phyloP scores from a whole-genome alignment of 805 yeast species.

The Hanseniaspora guilliermondii region DNA sequence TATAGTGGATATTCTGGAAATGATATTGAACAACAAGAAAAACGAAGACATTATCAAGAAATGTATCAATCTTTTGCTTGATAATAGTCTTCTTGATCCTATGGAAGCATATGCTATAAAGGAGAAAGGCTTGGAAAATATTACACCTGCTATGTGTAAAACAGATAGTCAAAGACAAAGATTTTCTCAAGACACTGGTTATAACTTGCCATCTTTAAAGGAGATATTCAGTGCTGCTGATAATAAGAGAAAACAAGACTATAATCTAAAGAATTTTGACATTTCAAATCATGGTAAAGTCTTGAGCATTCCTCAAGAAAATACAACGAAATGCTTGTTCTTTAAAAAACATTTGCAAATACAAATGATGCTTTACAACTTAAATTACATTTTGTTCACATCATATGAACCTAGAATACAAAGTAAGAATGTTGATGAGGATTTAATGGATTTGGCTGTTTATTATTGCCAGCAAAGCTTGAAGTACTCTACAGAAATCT shows the following conservation, averaged over 20 bases:
- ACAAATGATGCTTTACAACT: constrained; percentile 38
- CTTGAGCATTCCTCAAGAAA: constrained; percentile 30
- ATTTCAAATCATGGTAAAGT: constrained; percentile 23
- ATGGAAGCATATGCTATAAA: constrained; percentile 11
- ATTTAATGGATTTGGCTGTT: constrained; percentile 27
- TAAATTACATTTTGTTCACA: constrained; percentile 39
- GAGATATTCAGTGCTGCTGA: constrained; percentile 20
- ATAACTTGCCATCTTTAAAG: constrained; percentile 25
- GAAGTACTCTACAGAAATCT: constrained; percentile 34
- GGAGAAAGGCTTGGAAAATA: constrained; percentile 1
- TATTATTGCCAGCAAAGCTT: constrained; percentile 33
- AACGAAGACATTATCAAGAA: constrained; percentile 1
- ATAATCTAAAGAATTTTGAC: not conserved
- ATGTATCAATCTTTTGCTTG: not conserved
- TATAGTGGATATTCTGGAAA: not conserved
- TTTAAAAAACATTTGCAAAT: constrained; percentile 31
- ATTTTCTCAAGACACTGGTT: constrained; percentile 14
- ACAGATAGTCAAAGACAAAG: constrained; percentile 12
- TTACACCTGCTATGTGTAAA: constrained; percentile 13
- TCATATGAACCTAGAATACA: constrained; percentile 31
- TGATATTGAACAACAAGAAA: not conserved
- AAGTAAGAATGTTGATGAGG: constrained; percentile 27
- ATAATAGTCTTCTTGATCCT: constrained; percentile 6
- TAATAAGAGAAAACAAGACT: constrained; percentile 1
- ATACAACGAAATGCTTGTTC: constrained; percentile 31